Conservation (phyloP, 73 alveolate species). For the Paramecium sexaurelia region DNA sequence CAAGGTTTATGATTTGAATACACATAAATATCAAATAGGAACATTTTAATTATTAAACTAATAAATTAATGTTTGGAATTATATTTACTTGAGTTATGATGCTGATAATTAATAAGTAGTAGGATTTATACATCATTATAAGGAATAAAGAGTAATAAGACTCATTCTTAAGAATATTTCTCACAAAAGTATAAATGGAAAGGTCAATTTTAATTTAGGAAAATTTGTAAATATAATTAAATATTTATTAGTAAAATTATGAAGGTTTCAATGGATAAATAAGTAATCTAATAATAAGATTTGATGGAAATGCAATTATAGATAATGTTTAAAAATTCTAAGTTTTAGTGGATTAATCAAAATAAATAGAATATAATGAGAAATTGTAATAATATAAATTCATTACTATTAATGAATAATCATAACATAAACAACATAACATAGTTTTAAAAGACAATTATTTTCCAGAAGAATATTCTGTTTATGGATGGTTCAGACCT, state of each 20-base stretch:
- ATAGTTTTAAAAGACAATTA: neutral
- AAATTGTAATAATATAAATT: neutral
- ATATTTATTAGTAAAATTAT: neutral
- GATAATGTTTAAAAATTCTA: neutral
- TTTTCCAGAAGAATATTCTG: neutral
- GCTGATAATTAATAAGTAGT: neutral
- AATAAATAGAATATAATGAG: neutral
- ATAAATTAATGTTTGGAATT: neutral
- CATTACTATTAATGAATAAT: neutral
- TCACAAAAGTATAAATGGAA: neutral
- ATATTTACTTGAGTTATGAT: neutral
- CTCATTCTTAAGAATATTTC: neutral
- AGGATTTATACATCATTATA: neutral
- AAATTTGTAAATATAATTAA: neutral
- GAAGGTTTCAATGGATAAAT: constrained; percentile 10
- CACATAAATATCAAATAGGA: neutral
- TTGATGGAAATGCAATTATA: constrained; percentile 30
- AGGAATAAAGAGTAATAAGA: neutral
- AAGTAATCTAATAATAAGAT: neutral
- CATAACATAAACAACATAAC: neutral
- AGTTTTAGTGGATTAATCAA: neutral
- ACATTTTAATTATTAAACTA: neutral
- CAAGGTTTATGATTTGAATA: neutral
- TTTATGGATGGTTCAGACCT: constrained; percentile 39
- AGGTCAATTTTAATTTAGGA: neutral